phyloP scores from a whole-genome alignment of 2,329 filamentous ascomycete genomes.

The Xylaria sp. region DNA sequence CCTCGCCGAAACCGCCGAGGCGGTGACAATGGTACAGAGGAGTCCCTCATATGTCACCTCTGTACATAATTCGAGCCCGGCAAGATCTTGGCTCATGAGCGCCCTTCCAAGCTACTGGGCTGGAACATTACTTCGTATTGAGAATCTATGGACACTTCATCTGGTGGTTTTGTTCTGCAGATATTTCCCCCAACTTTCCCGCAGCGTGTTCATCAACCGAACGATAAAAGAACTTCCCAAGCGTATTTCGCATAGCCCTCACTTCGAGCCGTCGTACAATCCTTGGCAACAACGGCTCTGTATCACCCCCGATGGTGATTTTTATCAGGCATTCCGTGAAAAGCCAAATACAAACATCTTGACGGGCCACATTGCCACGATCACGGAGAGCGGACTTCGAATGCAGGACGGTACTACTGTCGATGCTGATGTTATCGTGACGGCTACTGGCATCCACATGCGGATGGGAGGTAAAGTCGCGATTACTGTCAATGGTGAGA shows the following conservation, averaged over 20 bases:
- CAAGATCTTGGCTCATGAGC: constrained; percentile 29
- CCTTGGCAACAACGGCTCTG: constrained; percentile 78
- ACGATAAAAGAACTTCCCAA: constrained; percentile 61
- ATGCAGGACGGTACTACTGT: constrained; percentile 59
- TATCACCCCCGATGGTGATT: constrained; percentile 61
- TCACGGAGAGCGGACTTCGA: constrained; percentile 57
- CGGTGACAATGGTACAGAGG: constrained; percentile 84
- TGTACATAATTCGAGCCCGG: constrained; percentile 63
- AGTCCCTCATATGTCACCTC: constrained; percentile 74
- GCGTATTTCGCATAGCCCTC: constrained; percentile 60
- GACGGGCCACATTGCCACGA: constrained; percentile 59
- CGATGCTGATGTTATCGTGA: constrained; percentile 71
- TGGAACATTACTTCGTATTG: constrained; percentile 26
- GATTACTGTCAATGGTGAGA: constrained; percentile 62
- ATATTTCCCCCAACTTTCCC: constrained; percentile 59
- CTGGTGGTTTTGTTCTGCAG: constrained; percentile 56
- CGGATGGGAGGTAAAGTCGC: constrained; percentile 64
- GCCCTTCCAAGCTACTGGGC: constrained; percentile 23
- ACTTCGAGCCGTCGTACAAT: constrained; percentile 66
- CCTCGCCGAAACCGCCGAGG: constrained; percentile 70
- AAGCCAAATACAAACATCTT: constrained; percentile 51
- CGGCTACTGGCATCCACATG: constrained; percentile 71
- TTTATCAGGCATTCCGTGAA: constrained; percentile 56
- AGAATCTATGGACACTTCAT: constrained; percentile 17
- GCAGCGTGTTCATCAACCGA: constrained; percentile 55